These are phyloP conservation scores for Coniochaeta hoffmannii DNA, from an alignment of 2,329 filamentous ascomycete species.

Conservation along the genomic window DNA sequence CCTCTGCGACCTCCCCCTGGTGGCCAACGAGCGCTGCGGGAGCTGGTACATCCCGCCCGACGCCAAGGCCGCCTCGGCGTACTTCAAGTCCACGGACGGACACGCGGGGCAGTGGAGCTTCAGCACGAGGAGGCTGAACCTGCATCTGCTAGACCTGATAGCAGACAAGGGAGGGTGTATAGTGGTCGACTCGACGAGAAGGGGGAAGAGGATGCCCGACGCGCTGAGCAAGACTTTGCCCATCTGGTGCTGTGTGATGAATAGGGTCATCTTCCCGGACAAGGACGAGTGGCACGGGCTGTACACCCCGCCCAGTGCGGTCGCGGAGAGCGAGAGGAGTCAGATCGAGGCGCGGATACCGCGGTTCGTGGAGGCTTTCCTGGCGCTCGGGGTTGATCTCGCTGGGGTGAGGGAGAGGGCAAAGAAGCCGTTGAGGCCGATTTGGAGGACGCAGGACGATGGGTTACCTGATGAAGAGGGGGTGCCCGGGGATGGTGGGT, in stretches of 20 bases:
- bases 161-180: conserved; percentile 66
- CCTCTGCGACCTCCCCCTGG: conserved; percentile 56
- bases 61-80: conserved; percentile 65
- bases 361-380: conserved; percentile 44
- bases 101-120: conserved; percentile 89
- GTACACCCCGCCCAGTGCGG: conserved; percentile 62
- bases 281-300: conserved; percentile 41
- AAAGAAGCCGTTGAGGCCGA: conserved; percentile 64
- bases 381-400: conserved; percentile 54
- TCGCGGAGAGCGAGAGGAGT: conserved; percentile 67
- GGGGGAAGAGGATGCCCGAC: conserved; percentile 93
- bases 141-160: conserved; percentile 68
- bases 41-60: conserved; percentile 81
- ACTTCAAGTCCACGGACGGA: conserved; percentile 98
- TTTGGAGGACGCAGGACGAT: conserved; percentile 65
- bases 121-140: conserved; percentile 74
- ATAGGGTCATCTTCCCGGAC: conserved; percentile 66
- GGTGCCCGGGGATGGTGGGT: conserved; percentile 33
- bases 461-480: conserved; percentile 3
- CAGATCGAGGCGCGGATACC: conserved; percentile 63
- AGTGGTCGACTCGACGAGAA: conserved; percentile 85
- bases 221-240: conserved; percentile 90
- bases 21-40: conserved; percentile 92
- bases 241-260: conserved; percentile 87
- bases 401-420: conserved; percentile 46